phyloP scores from a whole-genome alignment of 2,329 filamentous ascomycete genomes.

The Colletotrichum coccodes region DNA sequence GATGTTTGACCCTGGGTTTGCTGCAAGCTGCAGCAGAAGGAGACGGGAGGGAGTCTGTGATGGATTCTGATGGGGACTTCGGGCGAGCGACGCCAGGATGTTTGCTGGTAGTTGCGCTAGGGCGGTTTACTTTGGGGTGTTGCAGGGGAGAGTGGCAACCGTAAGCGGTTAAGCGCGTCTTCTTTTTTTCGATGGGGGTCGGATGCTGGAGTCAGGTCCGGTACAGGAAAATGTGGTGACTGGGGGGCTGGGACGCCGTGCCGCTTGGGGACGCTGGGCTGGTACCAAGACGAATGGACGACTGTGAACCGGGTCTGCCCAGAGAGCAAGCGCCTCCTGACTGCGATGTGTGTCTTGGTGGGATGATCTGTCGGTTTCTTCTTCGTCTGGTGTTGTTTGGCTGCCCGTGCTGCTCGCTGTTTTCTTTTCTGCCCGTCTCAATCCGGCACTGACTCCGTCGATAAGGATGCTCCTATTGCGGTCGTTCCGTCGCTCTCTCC shows the following conservation, averaged over 20 bases:
- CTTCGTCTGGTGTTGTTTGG: slow-evolving; percentile 13
- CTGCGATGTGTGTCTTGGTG: slow-evolving; percentile 24
- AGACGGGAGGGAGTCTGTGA: slow-evolving; percentile 23
- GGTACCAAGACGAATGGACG: neutral
- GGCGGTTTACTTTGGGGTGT: slow-evolving; percentile 4
- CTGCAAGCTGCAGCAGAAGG: slow-evolving; percentile 32
- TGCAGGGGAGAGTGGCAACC: slow-evolving; percentile 9
- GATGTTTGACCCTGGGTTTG: slow-evolving; percentile 22
- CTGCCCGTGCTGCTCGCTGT: neutral
- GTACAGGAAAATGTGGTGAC: slow-evolving; percentile 9
- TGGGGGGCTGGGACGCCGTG: slow-evolving; percentile 5
- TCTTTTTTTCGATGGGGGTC: slow-evolving; percentile 16
- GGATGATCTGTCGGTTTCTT: slow-evolving; percentile 26
- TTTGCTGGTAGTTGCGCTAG: slow-evolving; percentile 15
- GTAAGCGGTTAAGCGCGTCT: slow-evolving; percentile 16
- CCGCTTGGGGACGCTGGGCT: neutral
- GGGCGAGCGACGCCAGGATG: slow-evolving; percentile 32
- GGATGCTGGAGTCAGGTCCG: neutral
- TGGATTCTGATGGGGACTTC: slow-evolving; percentile 28
- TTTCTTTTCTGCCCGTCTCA: neutral
- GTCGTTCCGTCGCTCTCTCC: slow-evolving; percentile 1
- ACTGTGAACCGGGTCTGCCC: slow-evolving; percentile 11
- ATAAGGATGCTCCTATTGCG: neutral
- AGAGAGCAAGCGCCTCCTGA: slow-evolving; percentile 16
- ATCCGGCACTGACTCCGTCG: slow-evolving; percentile 3